Evolutionary conservation across 2,329 filamentous ascomycete genomes (phyloP).

Genomic region (Aspergillaceae sp.): DNA sequence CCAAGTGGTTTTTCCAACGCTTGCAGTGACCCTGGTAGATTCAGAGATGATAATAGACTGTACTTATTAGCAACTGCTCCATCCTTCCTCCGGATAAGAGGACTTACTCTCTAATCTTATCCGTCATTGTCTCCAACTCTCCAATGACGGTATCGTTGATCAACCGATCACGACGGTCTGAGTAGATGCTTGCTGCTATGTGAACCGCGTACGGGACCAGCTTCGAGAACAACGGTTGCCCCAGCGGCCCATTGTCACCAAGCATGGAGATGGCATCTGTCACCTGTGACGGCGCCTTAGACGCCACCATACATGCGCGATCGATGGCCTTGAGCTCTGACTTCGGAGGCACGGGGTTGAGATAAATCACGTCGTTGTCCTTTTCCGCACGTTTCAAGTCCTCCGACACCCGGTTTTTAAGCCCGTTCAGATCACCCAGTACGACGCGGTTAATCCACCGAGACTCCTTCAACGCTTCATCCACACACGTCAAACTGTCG

Average conservation of each 20-base stretch:
- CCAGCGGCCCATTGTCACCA: constrained; percentile 71
- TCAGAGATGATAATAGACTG: constrained; percentile 64
- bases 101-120: constrained; percentile 61
- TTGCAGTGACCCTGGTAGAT: constrained; percentile 85
- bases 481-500: constrained; percentile 74
- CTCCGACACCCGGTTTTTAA: constrained; percentile 76
- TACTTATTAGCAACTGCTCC: constrained; percentile 5
- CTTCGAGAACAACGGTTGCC: constrained; percentile 76
- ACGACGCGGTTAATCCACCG: constrained; percentile 76
- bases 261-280: constrained; percentile 70
- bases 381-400: constrained; percentile 88
- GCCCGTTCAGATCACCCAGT: constrained; percentile 67
- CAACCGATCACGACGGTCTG: constrained; percentile 79
- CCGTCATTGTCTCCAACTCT: constrained; percentile 72
- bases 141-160: constrained; percentile 82
- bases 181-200: constrained; percentile 89
- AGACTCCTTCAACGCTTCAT: constrained; percentile 76
- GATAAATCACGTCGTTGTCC: constrained; percentile 93
- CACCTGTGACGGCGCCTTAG: constrained; percentile 72
- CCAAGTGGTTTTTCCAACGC: constrained; percentile 91
- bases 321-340: constrained; percentile 79
- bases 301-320: constrained; percentile 76
- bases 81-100: not conserved
- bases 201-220: constrained; percentile 94
- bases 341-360: constrained; percentile 76